A percentile compares a stretch with the other conserved stretches of the same genome.
These are phyloP conservation scores for Hydnomerulius pinastri DNA, from an alignment of 768 basidiomycete species.

Conservation along the genomic window DNA sequence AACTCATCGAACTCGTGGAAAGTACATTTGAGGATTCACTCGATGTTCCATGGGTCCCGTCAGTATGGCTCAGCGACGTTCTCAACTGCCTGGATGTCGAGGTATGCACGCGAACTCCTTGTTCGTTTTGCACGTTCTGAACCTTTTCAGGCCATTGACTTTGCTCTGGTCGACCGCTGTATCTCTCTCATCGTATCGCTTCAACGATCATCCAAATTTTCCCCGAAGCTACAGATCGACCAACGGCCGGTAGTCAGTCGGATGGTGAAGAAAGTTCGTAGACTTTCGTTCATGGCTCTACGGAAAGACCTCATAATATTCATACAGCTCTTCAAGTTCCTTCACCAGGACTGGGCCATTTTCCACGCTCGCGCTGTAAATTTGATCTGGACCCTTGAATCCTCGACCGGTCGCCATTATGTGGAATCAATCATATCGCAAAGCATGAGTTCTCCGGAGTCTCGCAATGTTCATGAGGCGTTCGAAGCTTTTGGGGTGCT, in stretches of 20 bases:
- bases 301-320: constrained; percentile 4
- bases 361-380: constrained; percentile 84
- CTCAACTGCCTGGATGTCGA: constrained; percentile 57
- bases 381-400: constrained; percentile 81
- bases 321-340: constrained; percentile 67
- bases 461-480: constrained; percentile 49
- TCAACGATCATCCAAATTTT: constrained; percentile 49
- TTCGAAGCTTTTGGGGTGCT: constrained; percentile 91
- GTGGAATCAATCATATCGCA: constrained; percentile 82
- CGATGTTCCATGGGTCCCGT: constrained; percentile 58
- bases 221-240: constrained; percentile 57
- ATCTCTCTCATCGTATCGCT: constrained; percentile 58
- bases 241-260: constrained; percentile 55
- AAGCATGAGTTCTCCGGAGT: constrained; percentile 60
- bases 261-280: constrained; percentile 55
- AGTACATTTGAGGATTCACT: constrained; percentile 32
- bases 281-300: not conserved
- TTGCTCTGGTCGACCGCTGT: constrained; percentile 66
- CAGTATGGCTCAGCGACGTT: constrained; percentile 59
- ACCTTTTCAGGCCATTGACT: constrained; percentile 42
- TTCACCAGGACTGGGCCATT: constrained; percentile 60
- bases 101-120: constrained; percentile 36
- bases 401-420: constrained; percentile 51
- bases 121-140: constrained; percentile 1
- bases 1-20: constrained; percentile 47